These are phyloP conservation scores for Bondarzewia mesenterica DNA, from an alignment of 1,284 basidiomycete genomes.

Conservation along the genomic window DNA sequence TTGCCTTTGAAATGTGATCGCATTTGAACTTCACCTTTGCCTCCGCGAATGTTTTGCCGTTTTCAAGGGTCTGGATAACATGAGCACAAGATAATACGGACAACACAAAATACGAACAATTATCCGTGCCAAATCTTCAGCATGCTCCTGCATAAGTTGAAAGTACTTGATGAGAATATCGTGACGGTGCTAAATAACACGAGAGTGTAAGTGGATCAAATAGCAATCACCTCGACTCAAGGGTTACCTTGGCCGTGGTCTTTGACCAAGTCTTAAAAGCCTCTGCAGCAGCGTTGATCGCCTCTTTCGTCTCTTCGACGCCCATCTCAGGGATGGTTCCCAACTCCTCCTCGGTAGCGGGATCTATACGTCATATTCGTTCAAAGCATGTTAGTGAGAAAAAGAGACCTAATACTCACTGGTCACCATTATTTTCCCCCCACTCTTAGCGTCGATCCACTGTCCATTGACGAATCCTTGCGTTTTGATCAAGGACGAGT, in stretches of 20 bases:
- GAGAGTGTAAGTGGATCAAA: neutral
- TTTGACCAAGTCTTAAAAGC: conserved; percentile 79
- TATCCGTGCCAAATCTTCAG: conserved; percentile 76
- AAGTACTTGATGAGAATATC: conserved; percentile 73
- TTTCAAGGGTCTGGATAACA: conserved; percentile 69
- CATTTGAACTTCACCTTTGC: conserved; percentile 45
- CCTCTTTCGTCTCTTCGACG: conserved; percentile 69
- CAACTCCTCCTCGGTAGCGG: conserved; percentile 72
- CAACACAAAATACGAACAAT: conserved; percentile 46
- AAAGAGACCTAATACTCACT: conserved; percentile 40
- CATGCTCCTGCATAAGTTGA: conserved; percentile 66
- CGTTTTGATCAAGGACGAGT: conserved; percentile 65
- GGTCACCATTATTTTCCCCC: conserved; percentile 63
- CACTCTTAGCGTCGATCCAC: conserved; percentile 73
- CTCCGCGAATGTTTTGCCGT: conserved; percentile 83
- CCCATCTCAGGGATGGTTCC: conserved; percentile 86
- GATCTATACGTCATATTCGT: conserved; percentile 44
- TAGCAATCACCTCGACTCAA: conserved; percentile 3
- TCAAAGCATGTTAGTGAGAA: neutral
- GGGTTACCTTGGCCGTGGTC: conserved; percentile 66
- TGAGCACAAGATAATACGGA: neutral
- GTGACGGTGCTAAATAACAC: conserved; percentile 52
- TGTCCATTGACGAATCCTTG: conserved; percentile 77
- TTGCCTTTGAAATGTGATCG: neutral
- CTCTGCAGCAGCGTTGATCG: conserved; percentile 68